phyloP scores from a whole-genome alignment of 2,329 filamentous ascomycete species.

The Diaporthe sp. region DNA sequence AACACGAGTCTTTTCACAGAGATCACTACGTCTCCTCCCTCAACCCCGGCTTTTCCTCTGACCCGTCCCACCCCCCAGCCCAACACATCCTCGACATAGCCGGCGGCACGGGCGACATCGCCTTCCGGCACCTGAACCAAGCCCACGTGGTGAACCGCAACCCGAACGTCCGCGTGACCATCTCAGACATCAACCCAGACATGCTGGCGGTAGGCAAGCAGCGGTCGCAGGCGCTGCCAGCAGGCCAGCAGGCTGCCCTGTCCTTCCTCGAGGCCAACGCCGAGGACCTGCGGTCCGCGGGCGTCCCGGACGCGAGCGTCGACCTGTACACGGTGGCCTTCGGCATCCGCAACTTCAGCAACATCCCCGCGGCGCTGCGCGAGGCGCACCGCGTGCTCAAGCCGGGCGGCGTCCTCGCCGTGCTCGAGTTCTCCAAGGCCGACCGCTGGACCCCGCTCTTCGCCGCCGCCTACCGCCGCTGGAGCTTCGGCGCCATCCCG shows the following conservation, averaged over 20 bases:
- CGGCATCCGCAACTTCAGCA: constrained; percentile 96
- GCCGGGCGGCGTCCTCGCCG: constrained; percentile 96
- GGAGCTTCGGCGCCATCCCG: constrained; percentile 95
- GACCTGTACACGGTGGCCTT: constrained; percentile 99
- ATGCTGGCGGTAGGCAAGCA: constrained; percentile 65
- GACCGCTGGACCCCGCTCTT: constrained; percentile 80
- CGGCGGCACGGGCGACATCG: constrained; percentile 97
- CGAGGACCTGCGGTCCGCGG: constrained; percentile 73
- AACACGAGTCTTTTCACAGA: constrained; percentile 51
- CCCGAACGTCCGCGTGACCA: constrained; percentile 59
- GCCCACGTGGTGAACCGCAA: constrained; percentile 84
- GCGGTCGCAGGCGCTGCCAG: constrained; percentile 53
- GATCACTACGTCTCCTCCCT: constrained; percentile 95
- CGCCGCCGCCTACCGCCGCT: constrained; percentile 91
- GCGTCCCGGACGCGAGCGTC: constrained; percentile 78
- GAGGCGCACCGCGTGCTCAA: constrained; percentile 92
- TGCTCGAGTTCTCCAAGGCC: constrained; percentile 91
- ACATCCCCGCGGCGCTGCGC: constrained; percentile 84
- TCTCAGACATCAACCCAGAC: constrained; percentile 58
- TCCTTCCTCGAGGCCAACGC: constrained; percentile 93
- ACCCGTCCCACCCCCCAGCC: constrained; percentile 58
- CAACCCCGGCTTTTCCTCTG: constrained; percentile 78
- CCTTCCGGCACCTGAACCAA: constrained; percentile 94
- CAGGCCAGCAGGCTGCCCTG: constrained; percentile 57
- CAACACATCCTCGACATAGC: constrained; percentile 94